These are phyloP conservation scores for Pontederia paniculata DNA, from an alignment of 176 grass and related monocot species.

Conservation along the genomic window DNA sequence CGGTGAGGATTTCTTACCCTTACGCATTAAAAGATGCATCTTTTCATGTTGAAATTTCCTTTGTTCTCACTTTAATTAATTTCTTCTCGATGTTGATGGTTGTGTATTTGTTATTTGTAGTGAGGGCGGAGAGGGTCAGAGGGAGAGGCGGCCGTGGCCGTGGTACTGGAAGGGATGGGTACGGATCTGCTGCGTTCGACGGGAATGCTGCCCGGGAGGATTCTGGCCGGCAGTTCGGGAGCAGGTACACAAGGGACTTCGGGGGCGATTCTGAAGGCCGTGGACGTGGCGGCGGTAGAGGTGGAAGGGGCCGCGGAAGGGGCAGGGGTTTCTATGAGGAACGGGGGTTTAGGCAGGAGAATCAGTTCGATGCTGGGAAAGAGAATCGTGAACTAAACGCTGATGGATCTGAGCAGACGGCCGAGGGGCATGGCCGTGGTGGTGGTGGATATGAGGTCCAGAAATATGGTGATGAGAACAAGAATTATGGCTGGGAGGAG, in stretches of 20 bases:
- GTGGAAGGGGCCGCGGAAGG: slow-evolving; percentile 16
- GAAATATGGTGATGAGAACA: neutral
- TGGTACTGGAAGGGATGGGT: neutral
- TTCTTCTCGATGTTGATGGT: neutral
- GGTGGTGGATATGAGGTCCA: neutral
- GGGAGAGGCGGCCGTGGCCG: slow-evolving; percentile 15
- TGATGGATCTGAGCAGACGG: neutral
- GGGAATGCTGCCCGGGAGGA: neutral
- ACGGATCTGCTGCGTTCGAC: neutral
- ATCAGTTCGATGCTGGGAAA: neutral
- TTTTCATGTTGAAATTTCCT: neutral
- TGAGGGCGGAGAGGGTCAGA: neutral
- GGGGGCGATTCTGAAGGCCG: neutral
- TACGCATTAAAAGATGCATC: too few species aligned
- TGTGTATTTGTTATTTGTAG: neutral
- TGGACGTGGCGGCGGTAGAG: slow-evolving; percentile 4
- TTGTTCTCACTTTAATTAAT: neutral
- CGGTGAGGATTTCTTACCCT: neutral
- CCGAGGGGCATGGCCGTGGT: neutral
- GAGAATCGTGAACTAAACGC: slow-evolving; percentile 1
- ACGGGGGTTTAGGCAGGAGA: neutral
- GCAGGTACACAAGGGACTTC: neutral
- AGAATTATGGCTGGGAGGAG: slow-evolving; percentile 5
- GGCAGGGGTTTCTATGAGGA: slow-evolving; percentile 11
- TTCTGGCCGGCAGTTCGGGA: neutral